phyloP scores from a whole-genome alignment of 495 filamentous ascomycete genomes.

The Hyaloscypha variabilis region DNA sequence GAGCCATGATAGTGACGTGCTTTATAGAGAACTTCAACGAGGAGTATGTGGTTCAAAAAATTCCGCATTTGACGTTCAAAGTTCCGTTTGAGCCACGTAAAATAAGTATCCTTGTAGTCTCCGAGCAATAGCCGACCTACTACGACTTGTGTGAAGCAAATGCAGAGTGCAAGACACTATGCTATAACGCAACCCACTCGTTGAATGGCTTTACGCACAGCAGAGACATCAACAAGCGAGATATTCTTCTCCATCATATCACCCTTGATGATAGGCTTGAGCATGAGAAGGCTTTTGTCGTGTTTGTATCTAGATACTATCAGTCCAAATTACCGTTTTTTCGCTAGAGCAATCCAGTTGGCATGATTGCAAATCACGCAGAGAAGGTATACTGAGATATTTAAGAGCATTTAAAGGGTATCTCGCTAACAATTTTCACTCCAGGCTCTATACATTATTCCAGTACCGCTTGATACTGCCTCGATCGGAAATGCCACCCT shows the following conservation, averaged over 20 bases:
- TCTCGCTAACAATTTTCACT: neutral
- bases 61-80: conserved; percentile 31
- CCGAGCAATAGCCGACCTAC: conserved; percentile 30
- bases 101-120: conserved; percentile 33
- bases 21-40: conserved; percentile 28
- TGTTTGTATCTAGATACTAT: conserved; percentile 36
- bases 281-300: conserved; percentile 26
- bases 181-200: conserved; percentile 20
- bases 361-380: conserved; percentile 34
- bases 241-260: conserved; percentile 28
- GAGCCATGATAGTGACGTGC: too few species aligned
- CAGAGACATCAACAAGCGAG: conserved; percentile 13
- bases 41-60: conserved; percentile 32
- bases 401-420: too few species aligned
- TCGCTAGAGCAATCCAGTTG: conserved; percentile 28
- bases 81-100: conserved; percentile 31
- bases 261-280: conserved; percentile 23
- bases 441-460: conserved; percentile 34
- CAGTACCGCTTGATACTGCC: conserved; percentile 34
- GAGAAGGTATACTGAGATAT: too few species aligned
- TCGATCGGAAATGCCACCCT: conserved; percentile 36
- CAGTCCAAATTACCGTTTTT: conserved; percentile 26
- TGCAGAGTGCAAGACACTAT: conserved; percentile 26
- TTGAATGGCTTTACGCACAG: conserved; percentile 25
- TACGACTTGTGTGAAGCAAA: conserved; percentile 35